phyloP scores from a whole-genome alignment of 202 grass and related monocot genomes.

The Digitaria exilis region DNA sequence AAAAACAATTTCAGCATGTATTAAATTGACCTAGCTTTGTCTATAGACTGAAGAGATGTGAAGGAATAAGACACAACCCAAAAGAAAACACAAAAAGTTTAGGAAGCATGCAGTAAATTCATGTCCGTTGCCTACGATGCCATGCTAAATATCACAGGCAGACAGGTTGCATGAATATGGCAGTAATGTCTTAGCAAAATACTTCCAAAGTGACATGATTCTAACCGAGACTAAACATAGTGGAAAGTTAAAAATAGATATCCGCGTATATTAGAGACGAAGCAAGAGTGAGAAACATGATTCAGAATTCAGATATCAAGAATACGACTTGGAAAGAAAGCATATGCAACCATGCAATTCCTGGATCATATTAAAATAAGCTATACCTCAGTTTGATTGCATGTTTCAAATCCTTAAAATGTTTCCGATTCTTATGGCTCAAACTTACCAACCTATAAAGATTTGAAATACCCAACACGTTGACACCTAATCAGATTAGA shows the following conservation, averaged over 20 bases:
- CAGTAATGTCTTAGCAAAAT: background rate
- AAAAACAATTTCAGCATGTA: conserved; percentile 40
- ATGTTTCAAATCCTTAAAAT: background rate
- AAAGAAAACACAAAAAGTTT: background rate
- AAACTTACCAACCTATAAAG: too few species aligned
- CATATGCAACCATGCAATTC: background rate
- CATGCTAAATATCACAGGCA: background rate
- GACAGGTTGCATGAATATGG: background rate
- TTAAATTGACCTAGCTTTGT: background rate
- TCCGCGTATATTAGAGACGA: background rate
- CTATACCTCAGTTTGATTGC: background rate
- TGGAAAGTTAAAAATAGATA: background rate
- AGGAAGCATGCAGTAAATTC: background rate
- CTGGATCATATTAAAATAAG: background rate
- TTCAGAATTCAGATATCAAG: background rate
- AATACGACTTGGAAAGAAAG: background rate
- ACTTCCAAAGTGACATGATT: background rate
- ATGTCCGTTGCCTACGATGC: background rate
- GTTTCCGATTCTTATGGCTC: background rate
- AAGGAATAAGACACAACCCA: background rate
- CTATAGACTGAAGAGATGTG: background rate
- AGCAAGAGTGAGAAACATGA: background rate
- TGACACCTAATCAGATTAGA: background rate
- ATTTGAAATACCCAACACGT: background rate
- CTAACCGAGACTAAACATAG: background rate